A percentile compares a stretch with the other conserved stretches of the same genome.
phyloP scores from a whole-genome alignment of 441 rosid genomes.

The Gossypium trilobum region DNA sequence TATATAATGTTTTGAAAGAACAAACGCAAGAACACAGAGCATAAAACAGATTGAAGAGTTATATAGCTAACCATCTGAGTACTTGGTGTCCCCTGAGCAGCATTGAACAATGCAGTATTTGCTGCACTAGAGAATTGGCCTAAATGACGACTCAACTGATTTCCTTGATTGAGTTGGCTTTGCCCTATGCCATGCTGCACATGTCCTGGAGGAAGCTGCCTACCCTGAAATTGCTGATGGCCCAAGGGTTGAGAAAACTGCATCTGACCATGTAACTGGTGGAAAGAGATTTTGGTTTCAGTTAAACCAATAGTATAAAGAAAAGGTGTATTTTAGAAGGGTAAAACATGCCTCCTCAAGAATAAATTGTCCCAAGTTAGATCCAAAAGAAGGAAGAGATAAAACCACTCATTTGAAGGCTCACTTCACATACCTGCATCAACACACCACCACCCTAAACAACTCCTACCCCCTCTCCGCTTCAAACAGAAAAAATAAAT shows the following conservation, averaged over 20 bases:
- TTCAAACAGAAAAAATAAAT: neutral
- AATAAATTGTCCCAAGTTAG: neutral
- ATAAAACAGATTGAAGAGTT: slow-evolving; percentile 17
- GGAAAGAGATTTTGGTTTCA: slow-evolving; percentile 8
- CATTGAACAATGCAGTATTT: slow-evolving; percentile 68
- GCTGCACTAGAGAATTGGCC: slow-evolving; percentile 72
- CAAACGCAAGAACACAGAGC: neutral
- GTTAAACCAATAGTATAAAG: neutral
- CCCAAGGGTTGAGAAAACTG: slow-evolving; percentile 79
- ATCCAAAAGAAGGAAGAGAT: neutral
- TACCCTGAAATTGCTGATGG: slow-evolving; percentile 81
- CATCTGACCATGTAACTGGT: slow-evolving; percentile 77
- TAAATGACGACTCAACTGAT: slow-evolving; percentile 67
- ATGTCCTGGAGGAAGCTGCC: slow-evolving; percentile 74
- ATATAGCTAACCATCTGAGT: slow-evolving; percentile 63
- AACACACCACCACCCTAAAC: neutral
- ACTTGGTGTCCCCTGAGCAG: slow-evolving; percentile 80
- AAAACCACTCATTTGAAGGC: neutral
- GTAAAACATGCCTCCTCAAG: neutral
- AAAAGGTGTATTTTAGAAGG: neutral
- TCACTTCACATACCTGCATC: neutral
- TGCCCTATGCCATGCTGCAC: slow-evolving; percentile 81
- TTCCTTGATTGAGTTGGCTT: slow-evolving; percentile 76
- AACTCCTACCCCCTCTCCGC: neutral
- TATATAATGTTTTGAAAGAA: neutral